Evolutionary conservation across 192 early-diverging fungal genomes (phyloP).

Genomic region (Polychytrium aggregatum): DNA sequence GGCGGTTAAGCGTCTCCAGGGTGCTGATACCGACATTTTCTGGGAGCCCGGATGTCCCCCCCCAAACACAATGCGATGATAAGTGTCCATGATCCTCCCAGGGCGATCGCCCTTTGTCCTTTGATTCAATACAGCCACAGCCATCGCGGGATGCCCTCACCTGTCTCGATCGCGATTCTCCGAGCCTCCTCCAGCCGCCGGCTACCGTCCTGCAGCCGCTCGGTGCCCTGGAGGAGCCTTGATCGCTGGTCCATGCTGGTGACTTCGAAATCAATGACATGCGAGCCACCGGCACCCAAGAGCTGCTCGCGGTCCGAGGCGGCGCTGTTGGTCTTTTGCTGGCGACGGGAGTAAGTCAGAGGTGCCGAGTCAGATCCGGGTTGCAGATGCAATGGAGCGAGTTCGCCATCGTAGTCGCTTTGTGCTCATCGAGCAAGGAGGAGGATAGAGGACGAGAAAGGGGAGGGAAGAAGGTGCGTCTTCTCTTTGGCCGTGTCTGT

Average conservation of each 20-base stretch:
- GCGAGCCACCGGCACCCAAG: constrained; percentile 14
- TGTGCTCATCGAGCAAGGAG: too few species aligned
- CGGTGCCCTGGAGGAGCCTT: constrained; percentile 70
- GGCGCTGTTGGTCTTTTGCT: neutral
- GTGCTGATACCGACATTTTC: constrained; percentile 79
- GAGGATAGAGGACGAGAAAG: too few species aligned
- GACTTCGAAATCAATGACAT: constrained; percentile 27
- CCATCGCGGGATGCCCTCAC: constrained; percentile 19
- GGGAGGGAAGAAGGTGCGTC: too few species aligned
- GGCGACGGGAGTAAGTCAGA: neutral
- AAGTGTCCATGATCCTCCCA: neutral
- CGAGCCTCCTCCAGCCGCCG: constrained; percentile 77
- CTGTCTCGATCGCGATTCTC: constrained; percentile 81
- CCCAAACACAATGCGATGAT: neutral
- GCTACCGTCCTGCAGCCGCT: constrained; percentile 67
- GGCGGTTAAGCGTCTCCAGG: constrained; percentile 67
- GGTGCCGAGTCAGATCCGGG: too few species aligned
- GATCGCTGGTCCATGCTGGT: constrained; percentile 67
- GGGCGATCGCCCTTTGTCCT: neutral
- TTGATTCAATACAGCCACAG: neutral
- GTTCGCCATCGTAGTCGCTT: too few species aligned
- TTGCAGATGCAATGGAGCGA: too few species aligned
- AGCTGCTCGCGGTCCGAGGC: constrained; percentile 35
- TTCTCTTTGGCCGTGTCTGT: too few species aligned
- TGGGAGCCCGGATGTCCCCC: too few species aligned